Evolutionary conservation across 208 protist genomes (phyloP), one percentile per base, ranked within the genome.

Genomic region (Leptomonas pyrrhocoris): DNA sequence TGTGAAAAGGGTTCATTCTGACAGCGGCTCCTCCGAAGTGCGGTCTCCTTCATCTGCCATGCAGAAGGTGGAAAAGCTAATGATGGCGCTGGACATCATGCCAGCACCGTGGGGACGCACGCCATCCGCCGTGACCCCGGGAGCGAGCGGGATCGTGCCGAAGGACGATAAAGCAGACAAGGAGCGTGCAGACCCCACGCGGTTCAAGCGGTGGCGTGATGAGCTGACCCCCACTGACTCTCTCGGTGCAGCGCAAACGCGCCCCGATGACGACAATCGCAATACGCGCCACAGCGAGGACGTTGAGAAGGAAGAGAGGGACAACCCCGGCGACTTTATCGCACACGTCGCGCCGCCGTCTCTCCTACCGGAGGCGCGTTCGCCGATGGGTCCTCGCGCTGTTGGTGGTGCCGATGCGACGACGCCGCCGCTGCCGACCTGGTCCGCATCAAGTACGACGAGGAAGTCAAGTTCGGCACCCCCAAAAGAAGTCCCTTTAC

Each of bases 1-100:
- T n/a, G n/a, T n/a, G n/a, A n/a, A n/a, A n/a, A n/a, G n/a, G n/a
- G n/a, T n/a, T n/a, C n/a, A n/a, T n/a, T n/a, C n/a, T n/a, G 46
- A 49, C 40, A 27, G 21, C 60, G n/a, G 3, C n/a, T 23, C 25
- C 18, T 25, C 31, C 30, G 31, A 12, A 21, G 43, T 1, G n/a
- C 30, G 21, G 2, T 38, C 60, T 12, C 19, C 34, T 7, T 66
- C 60, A 12, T 55, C 60, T 28, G 60, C 46, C 2, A 66, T 66
- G 60, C 60, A 46, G 3, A 30, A 66, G 21, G 60, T 66, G 11
- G 60, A 66, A 40, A 46, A 66, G 46, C 13, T 66, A 46, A 66
- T 66, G 60, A 31, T 8, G 30, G 46, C 60, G 30, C 46, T 66
- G 25, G 46, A 55, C 21, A n/a, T 66, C 30, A 34, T 55, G 60